These are phyloP conservation scores for Auriscalpium vulgare DNA, from an alignment of 768 basidiomycete genomes.

Conservation along the genomic window DNA sequence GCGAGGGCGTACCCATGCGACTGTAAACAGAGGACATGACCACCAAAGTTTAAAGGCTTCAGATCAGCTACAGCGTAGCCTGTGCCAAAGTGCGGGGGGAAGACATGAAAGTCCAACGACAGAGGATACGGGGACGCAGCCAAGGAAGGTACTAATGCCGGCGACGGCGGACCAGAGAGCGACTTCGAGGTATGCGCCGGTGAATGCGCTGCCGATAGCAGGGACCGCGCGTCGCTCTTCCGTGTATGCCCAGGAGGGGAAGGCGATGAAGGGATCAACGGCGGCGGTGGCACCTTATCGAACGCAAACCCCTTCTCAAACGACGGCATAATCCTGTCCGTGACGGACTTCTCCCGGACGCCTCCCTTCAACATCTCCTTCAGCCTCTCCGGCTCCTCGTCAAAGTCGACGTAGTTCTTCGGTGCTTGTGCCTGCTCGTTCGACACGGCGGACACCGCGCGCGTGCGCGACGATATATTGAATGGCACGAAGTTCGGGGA, in stretches of 20 bases:
- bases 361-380: constrained; percentile 62
- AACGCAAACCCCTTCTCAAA: constrained; percentile 23
- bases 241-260: constrained; percentile 13
- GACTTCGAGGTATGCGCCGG: constrained; percentile 1
- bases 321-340: constrained; percentile 24
- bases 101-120: constrained; percentile 26
- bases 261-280: constrained; percentile 7
- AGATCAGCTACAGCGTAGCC: constrained; percentile 39
- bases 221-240: constrained; percentile 31
- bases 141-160: not conserved
- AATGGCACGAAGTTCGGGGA: constrained; percentile 35
- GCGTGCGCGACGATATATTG: constrained; percentile 45
- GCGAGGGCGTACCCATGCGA: constrained; percentile 50
- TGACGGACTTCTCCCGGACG: constrained; percentile 27
- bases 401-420: constrained; percentile 73
- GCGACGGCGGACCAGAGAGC: constrained; percentile 4
- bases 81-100: constrained; percentile 37
- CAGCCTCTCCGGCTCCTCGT: constrained; percentile 70
- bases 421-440: constrained; percentile 68
- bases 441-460: constrained; percentile 66
- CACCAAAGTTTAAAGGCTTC: constrained; percentile 32
- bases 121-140: constrained; percentile 12
- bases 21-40: constrained; percentile 46
- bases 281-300: constrained; percentile 16
- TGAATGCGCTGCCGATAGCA: constrained; percentile 36